Conservation (phyloP, 805 yeast species). For the Barnettozyma populi region DNA sequence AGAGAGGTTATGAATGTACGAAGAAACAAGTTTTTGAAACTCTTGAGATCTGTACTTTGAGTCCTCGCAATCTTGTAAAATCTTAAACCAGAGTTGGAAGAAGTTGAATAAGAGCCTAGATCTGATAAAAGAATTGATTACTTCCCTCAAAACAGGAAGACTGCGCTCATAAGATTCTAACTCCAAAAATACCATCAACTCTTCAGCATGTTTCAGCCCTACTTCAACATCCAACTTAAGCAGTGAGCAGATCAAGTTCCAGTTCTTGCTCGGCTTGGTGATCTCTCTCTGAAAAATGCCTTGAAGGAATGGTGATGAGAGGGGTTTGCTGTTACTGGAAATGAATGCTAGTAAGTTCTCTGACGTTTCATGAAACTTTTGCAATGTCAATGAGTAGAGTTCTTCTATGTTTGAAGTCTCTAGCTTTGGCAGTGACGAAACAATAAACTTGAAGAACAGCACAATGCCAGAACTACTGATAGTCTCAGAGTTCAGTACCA, state of each 20-base stretch:
- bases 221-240: constrained; percentile 53
- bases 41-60: constrained; percentile 17
- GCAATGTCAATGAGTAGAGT: constrained; percentile 38
- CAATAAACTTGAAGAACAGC: constrained; percentile 26
- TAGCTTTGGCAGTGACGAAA: constrained; percentile 24
- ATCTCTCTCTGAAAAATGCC: constrained; percentile 40
- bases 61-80: constrained; percentile 5
- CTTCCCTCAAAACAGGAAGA: constrained; percentile 23
- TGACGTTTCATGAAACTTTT: constrained; percentile 34
- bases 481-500: constrained; percentile 25
- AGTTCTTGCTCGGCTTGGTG: constrained; percentile 41
- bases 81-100: constrained; percentile 38
- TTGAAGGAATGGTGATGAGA: constrained; percentile 47
- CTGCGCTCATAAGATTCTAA: constrained; percentile 1
- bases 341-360: constrained; percentile 41
- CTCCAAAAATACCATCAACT: constrained; percentile 25
- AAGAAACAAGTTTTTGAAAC: constrained; percentile 35
- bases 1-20: constrained; percentile 40
- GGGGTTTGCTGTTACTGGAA: constrained; percentile 44
- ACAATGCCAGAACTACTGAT: constrained; percentile 20
- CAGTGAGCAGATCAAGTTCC: constrained; percentile 43
- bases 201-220: constrained; percentile 40
- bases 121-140: constrained; percentile 43
- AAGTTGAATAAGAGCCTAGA: constrained; percentile 56
- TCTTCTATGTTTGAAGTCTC: constrained; percentile 42